phyloP scores from a whole-genome alignment of 495 filamentous ascomycete genomes.

The Copromyces sp. region DNA sequence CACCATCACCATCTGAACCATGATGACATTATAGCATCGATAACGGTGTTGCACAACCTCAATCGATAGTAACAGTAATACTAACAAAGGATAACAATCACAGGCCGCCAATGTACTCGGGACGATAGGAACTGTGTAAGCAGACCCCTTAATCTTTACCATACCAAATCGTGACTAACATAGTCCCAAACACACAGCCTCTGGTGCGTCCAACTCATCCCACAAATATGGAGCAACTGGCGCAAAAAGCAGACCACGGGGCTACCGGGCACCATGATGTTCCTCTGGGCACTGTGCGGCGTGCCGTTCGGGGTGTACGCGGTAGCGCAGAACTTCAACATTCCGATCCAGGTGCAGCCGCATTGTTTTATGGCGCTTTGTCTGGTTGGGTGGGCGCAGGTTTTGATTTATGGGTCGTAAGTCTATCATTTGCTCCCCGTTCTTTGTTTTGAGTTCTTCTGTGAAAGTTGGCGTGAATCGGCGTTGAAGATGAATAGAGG shows the following conservation, averaged over 20 bases:
- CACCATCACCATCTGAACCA: too few relatives aligned
- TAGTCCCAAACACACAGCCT: slow-evolving; percentile 9
- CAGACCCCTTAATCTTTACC: neutral
- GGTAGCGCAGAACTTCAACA: slow-evolving; percentile 55
- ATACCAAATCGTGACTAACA: neutral
- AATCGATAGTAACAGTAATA: neutral
- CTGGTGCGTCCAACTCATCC: slow-evolving; percentile 43
- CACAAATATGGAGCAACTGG: slow-evolving; percentile 63
- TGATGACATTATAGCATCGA: neutral
- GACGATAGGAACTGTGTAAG: neutral
- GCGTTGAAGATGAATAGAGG: neutral
- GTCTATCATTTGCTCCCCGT: slow-evolving; percentile 4
- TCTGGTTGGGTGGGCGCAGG: slow-evolving; percentile 57
- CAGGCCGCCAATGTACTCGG: slow-evolving; percentile 42
- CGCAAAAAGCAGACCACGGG: slow-evolving; percentile 60
- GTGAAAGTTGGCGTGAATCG: neutral
- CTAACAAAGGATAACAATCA: neutral
- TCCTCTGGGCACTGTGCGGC: slow-evolving; percentile 58
- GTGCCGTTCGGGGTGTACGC: slow-evolving; percentile 37
- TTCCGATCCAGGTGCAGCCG: slow-evolving; percentile 65
- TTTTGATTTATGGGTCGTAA: slow-evolving; percentile 52
- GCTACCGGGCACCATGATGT: slow-evolving; percentile 62
- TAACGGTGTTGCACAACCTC: neutral
- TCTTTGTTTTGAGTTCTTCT: neutral
- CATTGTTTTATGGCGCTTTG: slow-evolving; percentile 58